Base-by-base conservation (phyloP, 192 early-diverging fungal species). In the Powellomyces hirtus region DNA sequence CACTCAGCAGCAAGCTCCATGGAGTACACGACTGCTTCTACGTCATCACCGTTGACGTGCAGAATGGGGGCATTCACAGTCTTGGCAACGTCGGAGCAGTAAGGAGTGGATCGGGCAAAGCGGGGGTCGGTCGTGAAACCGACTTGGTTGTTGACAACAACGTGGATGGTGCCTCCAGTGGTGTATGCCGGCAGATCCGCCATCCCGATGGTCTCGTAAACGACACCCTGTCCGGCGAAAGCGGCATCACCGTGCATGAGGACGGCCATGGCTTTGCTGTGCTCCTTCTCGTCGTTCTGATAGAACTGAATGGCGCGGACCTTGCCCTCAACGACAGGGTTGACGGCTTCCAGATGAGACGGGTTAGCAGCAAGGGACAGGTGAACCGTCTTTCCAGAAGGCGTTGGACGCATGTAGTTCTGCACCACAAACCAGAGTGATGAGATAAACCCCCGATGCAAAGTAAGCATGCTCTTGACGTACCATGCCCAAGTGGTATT, bases 51-150 rank as follows among this genome's bases (percentile, higher is more conserved):
- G 77, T 98, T 98, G 59, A 97, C 97, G 76, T 98, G 97, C 78
- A 98, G 87, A 31, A 98, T 93, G n/a, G 97, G 97, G 7, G 95
- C 97, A 64, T 88, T 88, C 65, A 97, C 90, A 4, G 93, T 90
- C 80, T 98, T 98, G 52, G 97, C 94, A 59, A 98, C 92, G 71
- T 98, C 97, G 20, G 94, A 92, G 77, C 94, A 95, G 84, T 98
- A 96, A 52, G 91, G 92, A 18, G 94, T 96, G 44, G 93, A 95
- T 44, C 97, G 91, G 42, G 92, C 84, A 75, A 94, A 95, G 35
- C 93, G 88, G 45, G 97, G 97, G 74, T 98, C 95, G 26, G 97
- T 98, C 29, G 97, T 98, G 84, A 98, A 98, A 45, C 97, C 97
- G 64, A 98, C 90, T 82, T 98, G 97, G 87, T 98, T 98, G 89